These are phyloP conservation scores for Globisporangium acanthophoron DNA, from an alignment of 352 stramenopile genomes.

Conservation along the genomic window DNA sequence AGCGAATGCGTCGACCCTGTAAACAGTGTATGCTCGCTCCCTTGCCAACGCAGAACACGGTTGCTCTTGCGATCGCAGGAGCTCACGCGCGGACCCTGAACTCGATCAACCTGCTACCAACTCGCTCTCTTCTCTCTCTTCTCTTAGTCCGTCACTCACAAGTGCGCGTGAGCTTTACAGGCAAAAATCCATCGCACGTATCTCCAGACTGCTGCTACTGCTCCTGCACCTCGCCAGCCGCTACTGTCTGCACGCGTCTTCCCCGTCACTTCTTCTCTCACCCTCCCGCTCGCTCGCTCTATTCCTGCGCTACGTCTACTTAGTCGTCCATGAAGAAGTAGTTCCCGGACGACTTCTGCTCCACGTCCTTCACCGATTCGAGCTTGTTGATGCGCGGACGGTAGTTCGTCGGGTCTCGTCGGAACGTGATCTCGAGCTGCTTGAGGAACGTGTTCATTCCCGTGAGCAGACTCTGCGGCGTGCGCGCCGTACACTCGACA, in stretches of 20 bases:
- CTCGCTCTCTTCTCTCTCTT: neutral
- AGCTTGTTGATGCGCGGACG: slow-evolving; percentile 96
- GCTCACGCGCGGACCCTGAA: slow-evolving; percentile 12
- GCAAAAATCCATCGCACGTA: slow-evolving; percentile 1
- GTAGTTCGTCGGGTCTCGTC: slow-evolving; percentile 98
- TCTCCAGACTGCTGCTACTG: neutral
- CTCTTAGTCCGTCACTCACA: neutral
- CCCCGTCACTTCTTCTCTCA: neutral
- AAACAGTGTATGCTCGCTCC: no score
- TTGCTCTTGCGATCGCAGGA: slow-evolving; percentile 5
- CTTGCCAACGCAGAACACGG: neutral
- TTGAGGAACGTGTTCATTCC: slow-evolving; percentile 99
- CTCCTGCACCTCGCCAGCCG: neutral
- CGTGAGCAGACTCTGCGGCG: slow-evolving; percentile 92
- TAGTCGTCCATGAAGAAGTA: slow-evolving; percentile 99
- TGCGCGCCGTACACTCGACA: slow-evolving; percentile 96
- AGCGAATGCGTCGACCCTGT: no score
- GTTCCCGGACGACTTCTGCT: slow-evolving; percentile 96
- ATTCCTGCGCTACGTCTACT: slow-evolving; percentile 15
- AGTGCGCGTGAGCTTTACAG: neutral
- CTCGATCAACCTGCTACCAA: neutral
- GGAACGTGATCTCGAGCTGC: slow-evolving; percentile 98
- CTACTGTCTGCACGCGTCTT: neutral
- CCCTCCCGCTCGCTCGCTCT: slow-evolving; percentile 4
- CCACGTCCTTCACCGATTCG: slow-evolving; percentile 95